Conservation (phyloP, 163 green algal genomes). For the Chlorella variabilis region DNA sequence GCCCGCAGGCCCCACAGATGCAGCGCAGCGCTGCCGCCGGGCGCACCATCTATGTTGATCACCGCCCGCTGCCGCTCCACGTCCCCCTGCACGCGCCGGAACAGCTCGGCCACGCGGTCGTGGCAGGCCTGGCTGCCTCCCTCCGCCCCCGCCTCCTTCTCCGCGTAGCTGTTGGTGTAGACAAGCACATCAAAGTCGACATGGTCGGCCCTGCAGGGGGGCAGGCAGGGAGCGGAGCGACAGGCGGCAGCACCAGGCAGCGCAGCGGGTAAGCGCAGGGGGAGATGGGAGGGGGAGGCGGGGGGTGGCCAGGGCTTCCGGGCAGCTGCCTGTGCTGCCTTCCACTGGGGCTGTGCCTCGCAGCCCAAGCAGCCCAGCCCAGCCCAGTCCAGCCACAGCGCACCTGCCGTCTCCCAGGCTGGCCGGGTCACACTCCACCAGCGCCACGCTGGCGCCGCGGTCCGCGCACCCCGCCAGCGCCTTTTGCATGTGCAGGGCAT, state of each 20-base stretch:
- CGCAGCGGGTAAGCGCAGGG: too few relatives aligned
- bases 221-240: not conserved
- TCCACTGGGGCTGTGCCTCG: too few relatives aligned
- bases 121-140: conserved; percentile 34
- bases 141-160: conserved; percentile 57
- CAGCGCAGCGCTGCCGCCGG: not conserved
- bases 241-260: too few relatives aligned
- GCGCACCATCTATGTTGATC: conserved; percentile 86
- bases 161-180: conserved; percentile 78
- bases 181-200: conserved; percentile 81
- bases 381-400: too few relatives aligned
- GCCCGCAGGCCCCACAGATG: too few relatives aligned
- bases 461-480: conserved; percentile 87
- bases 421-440: conserved; percentile 75
- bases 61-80: conserved; percentile 70
- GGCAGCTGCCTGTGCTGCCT: not conserved
- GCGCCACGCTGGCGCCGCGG: conserved; percentile 69
- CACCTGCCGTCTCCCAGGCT: conserved; percentile 55
- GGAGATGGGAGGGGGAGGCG: too few relatives aligned
- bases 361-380: too few relatives aligned
- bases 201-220: not conserved
- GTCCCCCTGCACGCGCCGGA: conserved; percentile 64
- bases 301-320: too few relatives aligned
- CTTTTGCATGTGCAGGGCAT: conserved; percentile 82
- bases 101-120: conserved; percentile 60